Evolutionary conservation across 257 asterid genomes (phyloP).

Genomic region (Fraxinus excelsior): DNA sequence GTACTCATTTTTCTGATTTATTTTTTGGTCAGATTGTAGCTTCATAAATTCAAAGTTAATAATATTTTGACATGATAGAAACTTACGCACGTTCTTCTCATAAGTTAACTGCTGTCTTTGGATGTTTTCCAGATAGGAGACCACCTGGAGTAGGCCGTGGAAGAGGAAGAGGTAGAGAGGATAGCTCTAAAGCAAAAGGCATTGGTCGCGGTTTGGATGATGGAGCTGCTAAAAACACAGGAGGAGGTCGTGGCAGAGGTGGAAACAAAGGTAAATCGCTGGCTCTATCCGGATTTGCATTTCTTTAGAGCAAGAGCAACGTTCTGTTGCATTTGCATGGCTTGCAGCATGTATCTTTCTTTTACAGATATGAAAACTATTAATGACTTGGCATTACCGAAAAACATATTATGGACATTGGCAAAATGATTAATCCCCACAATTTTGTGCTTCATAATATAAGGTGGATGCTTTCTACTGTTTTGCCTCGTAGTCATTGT

Average conservation of each 20-base stretch:
- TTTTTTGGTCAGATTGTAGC: neutral
- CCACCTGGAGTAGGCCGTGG: slow-evolving; percentile 77
- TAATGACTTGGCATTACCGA: neutral
- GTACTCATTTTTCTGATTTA: neutral
- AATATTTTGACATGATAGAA: neutral
- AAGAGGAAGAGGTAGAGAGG: slow-evolving; percentile 68
- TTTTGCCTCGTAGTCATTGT: neutral
- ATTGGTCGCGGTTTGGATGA: slow-evolving; percentile 60
- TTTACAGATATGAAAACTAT: neutral
- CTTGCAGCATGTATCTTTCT: neutral
- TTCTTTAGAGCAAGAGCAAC: neutral
- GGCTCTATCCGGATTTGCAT: neutral
- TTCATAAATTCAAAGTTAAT: neutral
- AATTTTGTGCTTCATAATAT: neutral
- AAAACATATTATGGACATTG: neutral
- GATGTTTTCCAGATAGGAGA: slow-evolving; percentile 48
- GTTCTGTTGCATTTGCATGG: neutral
- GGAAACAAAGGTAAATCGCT: slow-evolving; percentile 39
- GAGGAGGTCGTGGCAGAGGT: slow-evolving; percentile 50
- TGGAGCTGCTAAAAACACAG: slow-evolving; percentile 49
- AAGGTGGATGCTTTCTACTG: neutral
- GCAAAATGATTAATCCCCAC: neutral
- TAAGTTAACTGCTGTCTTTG: slow-evolving; percentile 2
- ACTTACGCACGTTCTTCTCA: neutral
- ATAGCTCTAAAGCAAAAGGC: slow-evolving; percentile 47